Evolutionary conservation across 1,139 yeast genomes (phyloP), one percentile per base, ranked within the genome.

Genomic region (Entelexis sorbosivorans): DNA sequence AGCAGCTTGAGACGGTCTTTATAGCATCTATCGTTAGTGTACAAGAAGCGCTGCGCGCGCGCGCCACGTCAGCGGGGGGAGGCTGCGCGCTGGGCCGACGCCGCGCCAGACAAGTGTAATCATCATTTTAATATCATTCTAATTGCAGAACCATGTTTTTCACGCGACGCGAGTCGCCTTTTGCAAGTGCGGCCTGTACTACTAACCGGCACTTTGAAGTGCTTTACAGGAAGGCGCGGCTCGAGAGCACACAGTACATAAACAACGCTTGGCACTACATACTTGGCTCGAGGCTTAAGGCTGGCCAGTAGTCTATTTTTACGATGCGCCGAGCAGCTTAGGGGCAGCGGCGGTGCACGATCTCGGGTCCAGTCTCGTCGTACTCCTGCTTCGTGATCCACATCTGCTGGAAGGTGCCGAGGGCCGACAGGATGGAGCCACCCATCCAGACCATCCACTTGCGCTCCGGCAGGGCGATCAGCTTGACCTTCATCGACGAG

Each of bases 381-480:
- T 89, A 89, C 79, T 88, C 96, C 78, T 88, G 96, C 80, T 89
- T 88, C 71, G 96, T 87, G 82, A 88, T 86, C 96, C 96, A 88
- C 96, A 88, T 87, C 78, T 88, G 96, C 81, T 89, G 96, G 96
- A 91, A 91, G 73, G 97, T 91, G 61, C 96, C 88, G 73, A 91
- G 82, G 59, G 96, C 88, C 65, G 98, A 96, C 76, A 91, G 83
- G 70, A 91, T 91, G 66, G 97, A 89, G 80, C 98, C 98, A 81
- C 98, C 98, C 64, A 91, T 91, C 98, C 98, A 91, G 80, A 89
- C 96, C 71, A 96, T 88, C 89, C 88, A 91, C 77, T 91, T 91
- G 80, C 98, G 85, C 78, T 91, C 97, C 66, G 97, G 97, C 65
- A 97, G 96, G 73, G 98, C 97, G 72, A 87, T 85, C 72, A 91